Base-by-base conservation (phyloP, 2,329 filamentous ascomycete genomes). In the Calonectria ilicicola region DNA sequence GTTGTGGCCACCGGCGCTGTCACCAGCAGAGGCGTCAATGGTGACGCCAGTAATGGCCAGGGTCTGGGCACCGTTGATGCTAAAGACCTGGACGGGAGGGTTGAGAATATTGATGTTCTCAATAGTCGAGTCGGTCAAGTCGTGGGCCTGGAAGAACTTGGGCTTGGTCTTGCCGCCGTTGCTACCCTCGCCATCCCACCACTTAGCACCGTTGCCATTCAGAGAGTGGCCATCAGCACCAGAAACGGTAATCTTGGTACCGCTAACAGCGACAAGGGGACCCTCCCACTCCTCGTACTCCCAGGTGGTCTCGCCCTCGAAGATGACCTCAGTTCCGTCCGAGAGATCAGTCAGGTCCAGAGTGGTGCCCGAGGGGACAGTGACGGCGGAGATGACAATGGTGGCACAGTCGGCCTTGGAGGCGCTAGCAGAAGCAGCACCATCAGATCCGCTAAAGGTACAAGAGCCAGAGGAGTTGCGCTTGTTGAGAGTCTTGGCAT, bases 131-230 rank as follows among this genome's bases (percentile, higher is more conserved):
- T 62, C 53, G 53, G 69, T 67, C 63, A 67, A 17, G 35, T 70
- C 69, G 44, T 70, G 69, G 32, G 69, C 69, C 63, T 70, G 69
- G 35, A 70, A 70, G 35, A 70, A 70, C 69, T 70, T 70, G 53
- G 69, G 69, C 69, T 70, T 70, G 15, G 69, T 70, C 63, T 66
- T 67, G 63, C 69, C 69, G n/a, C 69, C 69, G 44, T 70, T 70
- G 53, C 69, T 70, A 15, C 69, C 69, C 69, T 70, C 69, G 17
- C 69, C 63, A 17, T 70, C 69, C 69, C 69, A 70, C 63, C 64
- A 70, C 26, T 62, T 35, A 17, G 69, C 63, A 7, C 69, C 69
- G 21, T 66, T 62, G 15, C 69, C 69, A 44, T 70, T 70, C 1
- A 70, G 35, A 5, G 69, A 70, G 44, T 26, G 42, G n/a, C 69